A percentile compares a stretch with the other conserved stretches of the same genome.
Conservation (phyloP, 1,284 basidiomycete species). For the Malassezia globosa region DNA sequence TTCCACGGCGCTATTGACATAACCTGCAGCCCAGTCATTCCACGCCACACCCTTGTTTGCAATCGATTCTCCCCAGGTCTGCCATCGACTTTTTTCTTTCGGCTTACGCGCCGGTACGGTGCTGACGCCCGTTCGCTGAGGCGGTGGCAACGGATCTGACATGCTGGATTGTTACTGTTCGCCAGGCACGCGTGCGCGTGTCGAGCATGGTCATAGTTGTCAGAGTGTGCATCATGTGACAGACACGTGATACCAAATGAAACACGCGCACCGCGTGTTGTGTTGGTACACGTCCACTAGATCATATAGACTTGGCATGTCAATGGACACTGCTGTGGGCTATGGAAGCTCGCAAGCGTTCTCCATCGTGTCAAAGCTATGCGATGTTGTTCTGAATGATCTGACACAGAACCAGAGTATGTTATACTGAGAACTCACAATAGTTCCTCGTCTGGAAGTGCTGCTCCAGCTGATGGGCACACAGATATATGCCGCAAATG, state of each 20-base stretch:
- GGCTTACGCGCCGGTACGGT: neutral
- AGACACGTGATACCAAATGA: neutral
- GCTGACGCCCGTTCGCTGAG: neutral
- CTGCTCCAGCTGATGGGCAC: slow-evolving; percentile 10
- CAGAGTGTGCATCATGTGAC: too few relatives aligned
- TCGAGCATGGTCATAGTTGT: too few relatives aligned
- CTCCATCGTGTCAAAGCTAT: slow-evolving; percentile 5
- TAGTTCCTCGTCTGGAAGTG: slow-evolving; percentile 11
- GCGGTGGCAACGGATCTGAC: too few relatives aligned
- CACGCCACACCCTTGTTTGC: slow-evolving; percentile 34
- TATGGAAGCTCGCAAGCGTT: neutral
- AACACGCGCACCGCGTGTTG: slow-evolving; percentile 2
- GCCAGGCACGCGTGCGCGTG: too few relatives aligned
- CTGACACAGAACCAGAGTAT: slow-evolving; percentile 6
- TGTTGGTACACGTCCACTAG: neutral
- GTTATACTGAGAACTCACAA: neutral
- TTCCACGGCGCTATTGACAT: slow-evolving; percentile 35
- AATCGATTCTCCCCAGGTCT: neutral
- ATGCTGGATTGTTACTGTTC: too few relatives aligned
- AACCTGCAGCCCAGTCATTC: slow-evolving; percentile 39
- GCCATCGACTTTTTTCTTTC: slow-evolving; percentile 1
- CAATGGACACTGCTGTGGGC: neutral
- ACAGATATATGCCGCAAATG: slow-evolving; percentile 7
- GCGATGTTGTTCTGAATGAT: slow-evolving; percentile 14
- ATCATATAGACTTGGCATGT: too few relatives aligned